phyloP scores from a whole-genome alignment of 1,139 yeast species.

The Lodderomyces metapsilosis region DNA sequence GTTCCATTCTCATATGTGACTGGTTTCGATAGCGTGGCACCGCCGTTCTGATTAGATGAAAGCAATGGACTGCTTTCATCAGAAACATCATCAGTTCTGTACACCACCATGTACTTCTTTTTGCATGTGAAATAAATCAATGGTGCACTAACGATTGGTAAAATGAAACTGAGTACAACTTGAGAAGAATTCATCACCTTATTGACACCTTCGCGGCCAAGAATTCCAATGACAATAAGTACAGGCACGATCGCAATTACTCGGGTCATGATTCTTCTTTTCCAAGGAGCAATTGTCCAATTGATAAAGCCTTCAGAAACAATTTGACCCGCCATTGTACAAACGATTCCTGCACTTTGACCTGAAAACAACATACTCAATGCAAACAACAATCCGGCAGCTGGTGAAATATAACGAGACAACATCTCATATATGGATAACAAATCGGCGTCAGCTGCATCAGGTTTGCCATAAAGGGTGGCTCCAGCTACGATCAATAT shows the following conservation, averaged over 20 bases:
- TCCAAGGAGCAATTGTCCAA: conserved; percentile 68
- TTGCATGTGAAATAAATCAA: conserved; percentile 67
- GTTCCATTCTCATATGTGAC: conserved; percentile 63
- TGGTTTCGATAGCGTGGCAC: conserved; percentile 10
- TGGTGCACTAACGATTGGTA: conserved; percentile 78
- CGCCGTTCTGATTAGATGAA: conserved; percentile 1
- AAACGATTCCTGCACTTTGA: conserved; percentile 78
- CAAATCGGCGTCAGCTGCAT: conserved; percentile 68
- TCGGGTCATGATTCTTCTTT: conserved; percentile 71
- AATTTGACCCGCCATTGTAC: conserved; percentile 81
- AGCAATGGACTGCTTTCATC: conserved; percentile 14
- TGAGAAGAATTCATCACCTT: conserved; percentile 72
- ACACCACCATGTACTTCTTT: conserved; percentile 57
- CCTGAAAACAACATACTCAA: conserved; percentile 75
- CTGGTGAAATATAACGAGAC: conserved; percentile 57
- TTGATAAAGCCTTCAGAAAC: conserved; percentile 77
- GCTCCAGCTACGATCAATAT: conserved; percentile 75
- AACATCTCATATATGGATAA: conserved; percentile 70
- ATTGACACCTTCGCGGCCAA: conserved; percentile 71
- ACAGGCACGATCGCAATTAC: conserved; percentile 74
- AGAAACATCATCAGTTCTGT: conserved; percentile 23
- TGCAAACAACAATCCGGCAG: conserved; percentile 73
- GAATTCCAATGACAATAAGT: conserved; percentile 55
- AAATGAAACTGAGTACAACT: conserved; percentile 64
- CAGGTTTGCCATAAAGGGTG: conserved; percentile 59